A percentile compares a stretch with the other conserved stretches of the same genome.
Evolutionary conservation across 2,329 filamentous ascomycete genomes (phyloP).

Genomic region (Calonectria hawksworthii): DNA sequence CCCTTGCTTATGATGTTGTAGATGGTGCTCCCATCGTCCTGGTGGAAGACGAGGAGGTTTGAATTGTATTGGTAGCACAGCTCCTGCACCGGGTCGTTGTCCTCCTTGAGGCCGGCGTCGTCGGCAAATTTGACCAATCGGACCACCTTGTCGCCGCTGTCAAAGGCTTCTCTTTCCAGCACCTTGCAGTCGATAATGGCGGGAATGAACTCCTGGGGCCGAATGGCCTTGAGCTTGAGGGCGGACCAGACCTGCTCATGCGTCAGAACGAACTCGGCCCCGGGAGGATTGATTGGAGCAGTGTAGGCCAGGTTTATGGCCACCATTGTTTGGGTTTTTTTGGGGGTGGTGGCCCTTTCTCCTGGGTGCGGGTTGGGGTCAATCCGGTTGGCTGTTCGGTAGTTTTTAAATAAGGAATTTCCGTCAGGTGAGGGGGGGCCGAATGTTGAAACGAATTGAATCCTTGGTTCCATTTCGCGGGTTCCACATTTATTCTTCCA

Average conservation of each 20-base stretch:
- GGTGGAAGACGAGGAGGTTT: constrained; percentile 51
- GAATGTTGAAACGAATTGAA: constrained; percentile 1
- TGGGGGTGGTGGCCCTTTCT: constrained; percentile 30
- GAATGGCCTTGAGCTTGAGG: constrained; percentile 52
- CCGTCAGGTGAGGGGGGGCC: background rate
- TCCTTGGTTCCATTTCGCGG: background rate
- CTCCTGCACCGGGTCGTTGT: constrained; percentile 43
- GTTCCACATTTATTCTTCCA: constrained; percentile 17
- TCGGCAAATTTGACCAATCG: constrained; percentile 48
- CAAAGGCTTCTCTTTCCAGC: constrained; percentile 42
- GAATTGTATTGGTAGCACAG: constrained; percentile 49
- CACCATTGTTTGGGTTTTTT: too few relatives aligned
- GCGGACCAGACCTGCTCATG: constrained; percentile 53
- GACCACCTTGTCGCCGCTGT: constrained; percentile 38
- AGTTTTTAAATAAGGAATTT: constrained; percentile 2
- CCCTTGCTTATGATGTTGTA: constrained; percentile 51
- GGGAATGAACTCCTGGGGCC: constrained; percentile 54
- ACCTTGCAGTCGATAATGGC: constrained; percentile 51
- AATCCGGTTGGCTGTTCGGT: constrained; percentile 5
- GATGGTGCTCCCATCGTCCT: constrained; percentile 53
- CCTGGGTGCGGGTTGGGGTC: background rate
- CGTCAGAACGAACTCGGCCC: constrained; percentile 46
- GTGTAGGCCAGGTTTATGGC: constrained; percentile 51
- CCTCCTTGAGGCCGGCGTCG: constrained; percentile 18
- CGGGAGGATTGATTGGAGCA: constrained; percentile 52